Base-by-base conservation (phyloP, 1,284 basidiomycete species). In the Thelephora terrestris region DNA sequence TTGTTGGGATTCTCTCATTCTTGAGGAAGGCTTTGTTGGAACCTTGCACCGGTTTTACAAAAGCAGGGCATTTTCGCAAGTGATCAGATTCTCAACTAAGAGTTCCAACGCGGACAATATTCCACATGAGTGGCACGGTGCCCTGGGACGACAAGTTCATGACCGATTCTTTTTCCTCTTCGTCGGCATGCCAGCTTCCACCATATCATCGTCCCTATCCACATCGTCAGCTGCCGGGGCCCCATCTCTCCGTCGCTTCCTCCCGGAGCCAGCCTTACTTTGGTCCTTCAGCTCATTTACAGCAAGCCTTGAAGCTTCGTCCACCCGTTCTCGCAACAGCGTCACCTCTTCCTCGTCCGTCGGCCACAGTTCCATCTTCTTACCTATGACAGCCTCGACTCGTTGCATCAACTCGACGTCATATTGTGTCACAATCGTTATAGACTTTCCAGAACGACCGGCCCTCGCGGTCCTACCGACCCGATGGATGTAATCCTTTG, bases 401-500 rank as follows among this genome's bases (percentile, higher is more conserved):
- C 96, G 82, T 64, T 98, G 92, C 10, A 99, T 71, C 47, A 98
- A 76, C 66, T 99, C 96, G 50, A 99, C 93, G 59, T 99, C 95
- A 65, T 99, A 99, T 68, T 99, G 96, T 1, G 95, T 94, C 10
- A 98, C 93, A 20, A 99, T 75, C 10, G 96, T 97, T 57, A 99
- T 89, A 1, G 91, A 86, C 68, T 97, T 97, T 38, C 96, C 96
- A 2, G 91, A 82, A 38, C 96, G 80, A 14, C 96, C 96, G 0
- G 96, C 96, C 63, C 96, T 85, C 2, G 96, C 96, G 27, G 96
- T 99, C 54, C 96, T 82, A 32, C 96, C 96, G 17, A 99, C 96
- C 49, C 96, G 83, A 64, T 99, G 96, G 50, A 99, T 97, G 65
- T 99, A 99, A 66, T 99, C 96, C 71, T 99, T 99, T 24, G 94